Evolutionary conservation across 331 rosid genomes (phyloP), one percentile per base, ranked within the genome.

Genomic region (Phaseolus coccineus): DNA sequence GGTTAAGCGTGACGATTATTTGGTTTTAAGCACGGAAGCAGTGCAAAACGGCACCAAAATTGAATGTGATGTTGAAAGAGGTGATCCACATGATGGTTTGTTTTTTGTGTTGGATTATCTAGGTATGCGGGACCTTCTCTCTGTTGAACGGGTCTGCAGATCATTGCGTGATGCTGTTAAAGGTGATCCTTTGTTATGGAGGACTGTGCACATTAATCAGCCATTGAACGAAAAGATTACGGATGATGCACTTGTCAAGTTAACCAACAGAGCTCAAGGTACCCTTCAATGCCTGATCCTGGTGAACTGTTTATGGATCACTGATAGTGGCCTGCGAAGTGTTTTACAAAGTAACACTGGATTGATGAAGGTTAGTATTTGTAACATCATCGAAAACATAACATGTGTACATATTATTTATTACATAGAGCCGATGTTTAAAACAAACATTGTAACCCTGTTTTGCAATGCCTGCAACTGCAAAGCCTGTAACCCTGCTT

Each of bases 261-360:
- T 93, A 81, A 88, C 92, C 50, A 81, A 56, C 77, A 87, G 89
- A 82, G 94, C 97, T 85, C 87, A 87, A 76, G 94, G 96, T 27
- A 51, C 74, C 56, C 86, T 93, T 53, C 88, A 89, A 68, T 73
- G 77, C 87, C 77, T 93, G 84, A 87, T 65, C 83, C 82, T 93
- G 31, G 82, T 87, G 48, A 76, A 76, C 48, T 90, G 96, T 66
- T 5, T 44, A 9, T 52, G 58, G 66, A 89, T 93, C 47, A 87
- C 88, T 15, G 91, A 90, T 65, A 37, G 25, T 71, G 94, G 94
- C 52, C 75, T 93, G 74, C 84, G 76, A 52, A 40, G 70, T 24
- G 89, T 89, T 61, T 83, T 93, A 57, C 79, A 86, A 30, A 79
- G 76, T 76, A 93, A 90, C 84, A 89, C 89, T 1, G 76, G 81